Evolutionary conservation across 305 asterid species (phyloP), one percentile per base, ranked within the genome.

Genomic region (Fraxinus ornus): DNA sequence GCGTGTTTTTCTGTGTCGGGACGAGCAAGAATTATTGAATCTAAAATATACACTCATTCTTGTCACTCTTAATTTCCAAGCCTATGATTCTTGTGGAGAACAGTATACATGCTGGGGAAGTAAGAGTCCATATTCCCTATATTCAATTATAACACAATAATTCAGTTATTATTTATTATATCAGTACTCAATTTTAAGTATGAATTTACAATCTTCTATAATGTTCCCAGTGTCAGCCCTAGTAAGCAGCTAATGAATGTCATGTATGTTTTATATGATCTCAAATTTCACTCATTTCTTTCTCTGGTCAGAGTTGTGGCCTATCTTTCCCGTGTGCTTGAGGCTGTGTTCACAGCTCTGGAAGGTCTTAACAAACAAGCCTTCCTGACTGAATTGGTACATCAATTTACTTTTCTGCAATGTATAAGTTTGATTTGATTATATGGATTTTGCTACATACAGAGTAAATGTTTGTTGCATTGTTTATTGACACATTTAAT

Each of bases 281-380:
- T 26, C 74, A 77, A 62, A 75, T 44, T 83, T 62, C 68, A 49
- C 82, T 35, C 84, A n/a, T 81, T 78, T 89, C 80, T 80, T 88
- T 84, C 64, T 28, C 37, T 83, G 82, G 77, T 75, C 91, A 97
- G 98, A 90, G 97, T 94, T 86, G 99, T 94, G 49, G 97, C 99
- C 62, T 94, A 97, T 88, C 95, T 93, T 60, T 93, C 98, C 74
- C 97, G 98, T 76, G 97, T 97, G 87, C 98, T 97, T 76, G 99
- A 94, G 90, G 90, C 97, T 85, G 97, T 98, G 84, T 97, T 97
- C 92, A 94, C 99, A 82, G 95, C 97, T 64, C 95, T 97, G 66
- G 99, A 97, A 84, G 98, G 99, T 91, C 98, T 91, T 78, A 94
- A 94, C 89, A 97, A 97, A 85, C 99, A 97, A 90, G 92, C 99